A percentile compares a stretch with the other conserved stretches of the same genome.
Conservation (phyloP, 768 basidiomycete genomes). For the Agrocybe praecox region DNA sequence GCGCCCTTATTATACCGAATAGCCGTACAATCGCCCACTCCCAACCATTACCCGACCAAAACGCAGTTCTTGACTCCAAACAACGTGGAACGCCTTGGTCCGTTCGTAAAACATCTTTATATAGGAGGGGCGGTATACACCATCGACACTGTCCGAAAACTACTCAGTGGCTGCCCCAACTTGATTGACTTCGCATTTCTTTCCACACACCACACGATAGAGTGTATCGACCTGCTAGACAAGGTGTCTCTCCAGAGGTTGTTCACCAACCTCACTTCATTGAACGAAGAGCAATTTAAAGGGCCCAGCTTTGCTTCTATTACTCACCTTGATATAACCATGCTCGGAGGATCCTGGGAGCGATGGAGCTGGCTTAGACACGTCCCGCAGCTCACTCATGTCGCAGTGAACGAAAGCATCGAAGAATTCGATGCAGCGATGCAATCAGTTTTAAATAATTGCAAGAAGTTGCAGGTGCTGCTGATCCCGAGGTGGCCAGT, state of each 20-base stretch:
- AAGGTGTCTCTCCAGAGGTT: conserved; percentile 1
- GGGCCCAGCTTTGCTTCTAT: not conserved
- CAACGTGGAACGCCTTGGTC: conserved; percentile 1
- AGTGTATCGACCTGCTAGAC: not conserved
- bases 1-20: conserved; percentile 6
- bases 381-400: conserved; percentile 9
- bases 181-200: conserved; percentile 10
- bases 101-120: conserved; percentile 11
- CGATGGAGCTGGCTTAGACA: not conserved
- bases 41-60: not conserved
- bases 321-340: conserved; percentile 11
- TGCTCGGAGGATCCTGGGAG: not conserved
- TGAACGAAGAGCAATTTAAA: conserved; percentile 1
- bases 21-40: not conserved
- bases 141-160: not conserved
- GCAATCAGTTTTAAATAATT: conserved; percentile 1
- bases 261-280: not conserved
- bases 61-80: not conserved
- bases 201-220: not conserved
- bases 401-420: conserved; percentile 9
- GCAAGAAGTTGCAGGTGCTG: not conserved
- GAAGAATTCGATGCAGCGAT: not conserved
- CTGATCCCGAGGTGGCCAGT: not conserved
- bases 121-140: conserved; percentile 9
- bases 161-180: conserved; percentile 9